A percentile compares a stretch with the other conserved stretches of the same genome.
Conservation (phyloP, 2,329 filamentous ascomycete genomes). For the Herpotrichia juniperi region DNA sequence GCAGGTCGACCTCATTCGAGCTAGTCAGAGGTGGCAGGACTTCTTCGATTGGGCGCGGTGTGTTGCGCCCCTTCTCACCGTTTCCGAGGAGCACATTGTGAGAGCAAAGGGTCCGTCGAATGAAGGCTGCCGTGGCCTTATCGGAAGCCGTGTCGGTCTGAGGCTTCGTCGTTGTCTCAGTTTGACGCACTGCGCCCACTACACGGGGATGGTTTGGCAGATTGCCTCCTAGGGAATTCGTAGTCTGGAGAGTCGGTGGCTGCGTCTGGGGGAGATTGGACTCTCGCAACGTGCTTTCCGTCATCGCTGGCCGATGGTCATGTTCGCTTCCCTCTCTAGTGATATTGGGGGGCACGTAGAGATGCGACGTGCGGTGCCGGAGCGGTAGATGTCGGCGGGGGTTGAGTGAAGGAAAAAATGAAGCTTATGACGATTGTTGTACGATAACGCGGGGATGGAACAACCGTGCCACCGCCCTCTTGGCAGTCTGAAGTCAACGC, state of each 20-base stretch:
- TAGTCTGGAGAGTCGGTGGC: conserved; percentile 24
- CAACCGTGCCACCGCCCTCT: conserved; percentile 9
- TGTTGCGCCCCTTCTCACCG: conserved; percentile 62
- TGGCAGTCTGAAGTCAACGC: background rate
- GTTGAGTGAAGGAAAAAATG: background rate
- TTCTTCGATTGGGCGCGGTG: conserved; percentile 73
- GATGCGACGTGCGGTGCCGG: background rate
- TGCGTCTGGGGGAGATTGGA: conserved; percentile 25
- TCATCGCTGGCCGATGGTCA: conserved; percentile 30
- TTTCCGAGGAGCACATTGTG: conserved; percentile 59
- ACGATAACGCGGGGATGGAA: conserved; percentile 18
- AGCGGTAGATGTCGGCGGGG: background rate
- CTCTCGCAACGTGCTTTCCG: conserved; percentile 30
- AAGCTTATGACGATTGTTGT: conserved; percentile 3
- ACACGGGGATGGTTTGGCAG: conserved; percentile 21
- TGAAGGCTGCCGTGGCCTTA: conserved; percentile 77
- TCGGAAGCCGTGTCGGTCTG: conserved; percentile 64
- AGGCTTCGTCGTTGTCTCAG: conserved; percentile 30
- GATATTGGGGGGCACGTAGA: background rate
- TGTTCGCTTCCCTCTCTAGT: conserved; percentile 13
- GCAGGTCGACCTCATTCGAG: conserved; percentile 89
- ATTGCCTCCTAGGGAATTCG: conserved; percentile 20
- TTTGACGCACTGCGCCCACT: conserved; percentile 19
- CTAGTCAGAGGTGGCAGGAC: conserved; percentile 90
- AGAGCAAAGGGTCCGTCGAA: conserved; percentile 84